Evolutionary conservation across 148 eudicot species (phyloP).

Genomic region (Spergularia marina): DNA sequence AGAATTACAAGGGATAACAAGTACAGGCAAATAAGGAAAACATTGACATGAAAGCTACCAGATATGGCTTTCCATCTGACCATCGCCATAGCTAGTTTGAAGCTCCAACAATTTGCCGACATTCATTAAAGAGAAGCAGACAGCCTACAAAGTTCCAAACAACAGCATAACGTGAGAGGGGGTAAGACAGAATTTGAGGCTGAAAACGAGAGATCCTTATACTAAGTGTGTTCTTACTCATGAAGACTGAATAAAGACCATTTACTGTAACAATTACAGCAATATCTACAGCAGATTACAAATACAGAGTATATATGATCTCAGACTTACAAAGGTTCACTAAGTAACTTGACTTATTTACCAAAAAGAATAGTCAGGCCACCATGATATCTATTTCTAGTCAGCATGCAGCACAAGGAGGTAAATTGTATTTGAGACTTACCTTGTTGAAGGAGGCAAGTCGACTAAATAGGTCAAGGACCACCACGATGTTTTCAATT

Average conservation of each 20-base stretch:
- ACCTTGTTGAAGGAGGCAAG: constrained; percentile 77
- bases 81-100: constrained; percentile 31
- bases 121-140: constrained; percentile 62
- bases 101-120: constrained; percentile 40
- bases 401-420: background rate
- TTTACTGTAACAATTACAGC: background rate
- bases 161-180: constrained; percentile 7
- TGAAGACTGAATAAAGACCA: background rate
- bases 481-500: constrained; percentile 56
- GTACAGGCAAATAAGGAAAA: background rate
- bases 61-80: constrained; percentile 35
- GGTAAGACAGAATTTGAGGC: background rate
- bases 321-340: background rate
- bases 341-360: background rate
- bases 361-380: background rate
- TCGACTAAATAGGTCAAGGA: constrained; percentile 77
- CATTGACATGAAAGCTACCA: constrained; percentile 35
- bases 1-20: background rate
- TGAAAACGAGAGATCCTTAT: background rate
- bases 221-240: background rate
- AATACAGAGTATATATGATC: background rate
- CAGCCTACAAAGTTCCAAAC: constrained; percentile 47
- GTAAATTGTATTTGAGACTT: constrained; percentile 19
- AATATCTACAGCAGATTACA: background rate
- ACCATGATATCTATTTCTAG: constrained; percentile 3